Base-by-base conservation (phyloP, 345 rosid species). In the Citrus cavaleriei region DNA sequence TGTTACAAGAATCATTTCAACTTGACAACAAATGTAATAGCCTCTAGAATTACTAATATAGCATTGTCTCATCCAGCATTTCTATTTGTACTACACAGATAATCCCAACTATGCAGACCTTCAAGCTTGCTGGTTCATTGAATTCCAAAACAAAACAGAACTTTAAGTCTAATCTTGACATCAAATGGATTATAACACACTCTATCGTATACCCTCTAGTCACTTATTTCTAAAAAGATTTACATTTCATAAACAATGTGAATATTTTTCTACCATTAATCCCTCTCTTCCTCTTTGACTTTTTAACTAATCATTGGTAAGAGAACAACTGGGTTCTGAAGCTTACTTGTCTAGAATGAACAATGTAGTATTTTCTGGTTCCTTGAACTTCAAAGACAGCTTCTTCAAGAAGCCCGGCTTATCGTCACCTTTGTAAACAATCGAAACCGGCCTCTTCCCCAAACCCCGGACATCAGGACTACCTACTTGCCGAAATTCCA, bases 301-400 rank as follows among this genome's bases (percentile, higher is more conserved):
- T 59, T 2, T 59, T 25, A 73, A 35, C 55, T 37, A 61, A 27
- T 34, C 42, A 59, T n/a, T 40, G 49, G 42, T 24, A 24, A 71
- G n/a, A 68, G 27, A 42, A 71, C 14, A 62, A 79, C 49, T 60
- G 70, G 57, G 37, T 35, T 59, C 61, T 61, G 58, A 81, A 83
- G 54, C 92, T 89, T 96, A 96, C 99, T 96, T 96, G 92, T 96
- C 97, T 40, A 96, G 89, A 77, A 96, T 84, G 90, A 88, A 91
- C 85, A 96, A 83, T 82, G 92, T 96, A 64, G 92, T 93, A 77
- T 85, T 93, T 49, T 88, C 91, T 72, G 99, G 94, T 64, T 94
- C 90, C 84, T 90, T 96, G 84, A 96, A 93, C 89, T 93, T 96
- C 88, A 91, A 86, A 72, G 93, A 79, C 77, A 96, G 86, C 83